These are phyloP conservation scores for Penicillium longicatenatum DNA, from an alignment of 495 filamentous ascomycete species.

Conservation along the genomic window DNA sequence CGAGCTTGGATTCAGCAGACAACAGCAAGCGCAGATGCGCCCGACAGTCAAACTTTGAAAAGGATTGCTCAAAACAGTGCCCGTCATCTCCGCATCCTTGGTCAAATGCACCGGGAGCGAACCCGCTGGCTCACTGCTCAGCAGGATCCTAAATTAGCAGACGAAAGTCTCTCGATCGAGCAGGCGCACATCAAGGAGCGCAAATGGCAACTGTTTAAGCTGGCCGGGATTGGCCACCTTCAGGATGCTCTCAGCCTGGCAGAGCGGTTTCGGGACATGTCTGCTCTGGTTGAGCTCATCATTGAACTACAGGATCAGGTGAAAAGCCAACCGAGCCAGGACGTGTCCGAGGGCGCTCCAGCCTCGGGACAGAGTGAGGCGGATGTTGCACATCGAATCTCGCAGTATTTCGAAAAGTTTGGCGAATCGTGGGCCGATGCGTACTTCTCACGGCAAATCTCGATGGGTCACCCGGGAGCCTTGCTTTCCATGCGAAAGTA, in stretches of 20 bases:
- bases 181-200: conserved; percentile 55
- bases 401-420: conserved; percentile 70
- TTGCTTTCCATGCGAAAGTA: conserved; percentile 67
- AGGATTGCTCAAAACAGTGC: conserved; percentile 56
- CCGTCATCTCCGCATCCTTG: conserved; percentile 57
- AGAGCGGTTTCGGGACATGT: conserved; percentile 70
- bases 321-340: conserved; percentile 21
- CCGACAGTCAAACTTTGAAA: conserved; percentile 37
- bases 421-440: conserved; percentile 77
- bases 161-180: conserved; percentile 49
- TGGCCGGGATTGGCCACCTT: conserved; percentile 69
- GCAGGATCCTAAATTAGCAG: conserved; percentile 44
- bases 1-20: conserved; percentile 43
- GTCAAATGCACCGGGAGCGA: conserved; percentile 63
- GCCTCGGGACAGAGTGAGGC: conserved; percentile 25
- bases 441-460: conserved; percentile 75
- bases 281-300: conserved; percentile 66
- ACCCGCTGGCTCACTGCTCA: conserved; percentile 59
- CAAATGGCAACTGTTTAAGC: conserved; percentile 57
- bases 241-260: conserved; percentile 71
- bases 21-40: conserved; percentile 28
- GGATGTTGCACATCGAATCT: conserved; percentile 46
- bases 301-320: conserved; percentile 50
- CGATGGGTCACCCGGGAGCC: conserved; percentile 59
- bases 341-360: conserved; percentile 7